Conservation (phyloP, 768 basidiomycete species). For the Xanthoconium purpureum region DNA sequence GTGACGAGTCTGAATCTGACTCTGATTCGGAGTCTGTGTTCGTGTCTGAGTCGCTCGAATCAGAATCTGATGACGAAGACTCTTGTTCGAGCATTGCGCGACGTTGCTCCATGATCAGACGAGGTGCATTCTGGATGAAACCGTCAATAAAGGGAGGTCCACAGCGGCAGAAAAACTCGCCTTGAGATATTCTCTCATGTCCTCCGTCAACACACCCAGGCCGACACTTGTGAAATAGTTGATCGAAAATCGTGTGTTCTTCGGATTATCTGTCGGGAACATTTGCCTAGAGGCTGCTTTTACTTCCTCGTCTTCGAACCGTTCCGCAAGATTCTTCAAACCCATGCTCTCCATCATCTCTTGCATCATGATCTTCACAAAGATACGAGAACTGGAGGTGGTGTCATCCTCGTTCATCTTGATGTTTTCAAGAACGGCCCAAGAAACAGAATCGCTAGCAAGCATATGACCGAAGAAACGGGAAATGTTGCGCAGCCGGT, state of each 20-base stretch:
- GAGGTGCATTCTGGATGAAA: conserved; percentile 76
- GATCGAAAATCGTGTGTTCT: conserved; percentile 94
- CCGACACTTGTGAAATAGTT: conserved; percentile 98
- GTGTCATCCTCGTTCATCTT: conserved; percentile 98
- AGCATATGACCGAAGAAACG: conserved; percentile 94
- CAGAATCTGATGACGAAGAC: conserved; percentile 42
- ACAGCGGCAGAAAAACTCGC: conserved; percentile 39
- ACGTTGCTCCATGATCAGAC: conserved; percentile 90
- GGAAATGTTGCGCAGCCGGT: conserved; percentile 94
- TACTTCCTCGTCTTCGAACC: conserved; percentile 88
- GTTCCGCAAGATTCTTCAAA: conserved; percentile 75
- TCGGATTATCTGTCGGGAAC: conserved; percentile 96
- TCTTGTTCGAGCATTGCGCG: conserved; percentile 80
- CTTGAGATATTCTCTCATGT: conserved; percentile 95
- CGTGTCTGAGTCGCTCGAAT: conserved; percentile 33
- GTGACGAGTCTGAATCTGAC: conserved; percentile 38
- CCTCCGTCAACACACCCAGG: conserved; percentile 86
- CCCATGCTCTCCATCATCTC: conserved; percentile 97
- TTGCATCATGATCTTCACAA: conserved; percentile 93
- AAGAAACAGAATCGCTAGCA: conserved; percentile 83
- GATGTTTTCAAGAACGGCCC: conserved; percentile 79
- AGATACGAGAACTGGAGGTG: conserved; percentile 93
- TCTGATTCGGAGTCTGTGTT: conserved; percentile 39
- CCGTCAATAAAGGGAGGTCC: conserved; percentile 2
- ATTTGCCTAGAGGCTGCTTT: conserved; percentile 69